Base-by-base conservation (phyloP, 768 basidiomycete species). In the Leccinellum luteum region DNA sequence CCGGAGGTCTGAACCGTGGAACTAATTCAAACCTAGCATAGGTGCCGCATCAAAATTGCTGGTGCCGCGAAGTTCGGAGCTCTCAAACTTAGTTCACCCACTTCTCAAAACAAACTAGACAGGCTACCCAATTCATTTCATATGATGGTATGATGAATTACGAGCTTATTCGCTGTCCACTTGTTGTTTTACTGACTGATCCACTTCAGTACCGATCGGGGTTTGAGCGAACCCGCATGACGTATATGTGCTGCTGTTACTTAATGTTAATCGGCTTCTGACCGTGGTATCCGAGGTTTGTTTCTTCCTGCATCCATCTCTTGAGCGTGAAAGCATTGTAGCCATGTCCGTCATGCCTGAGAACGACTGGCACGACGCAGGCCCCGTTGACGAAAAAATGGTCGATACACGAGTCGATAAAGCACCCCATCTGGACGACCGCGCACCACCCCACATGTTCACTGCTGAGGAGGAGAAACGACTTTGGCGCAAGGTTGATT, bases 401-500 rank as follows among this genome's bases (percentile, higher is more conserved):
- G 2, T 44, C 25, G 52, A 43, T 12, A 28, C 5, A n/a, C 41
- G 13, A 13, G 6, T 51, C 6, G 56, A 62, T 13, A 14, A 32
- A 34, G 1, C 19, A 15, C 2, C 1, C 4, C 41, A 41, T 13
- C 1, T 23, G 6, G 57, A 53, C 5, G 49, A 51, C 6, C 55
- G 45, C 0, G 21, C 41, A 43, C 19, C 52, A 17, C 56, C 66
- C 2, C 43, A 15, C 7, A 23, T 31, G 17, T 60, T 70, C 35
- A 54, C 49, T 10, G 44, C 38, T 0, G 80, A 78, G 51, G 68
- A 85, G 55, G 83, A 87, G 72, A 77, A 70, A 56, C 77, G 66
- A 49, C 68, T 87, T 51, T 84, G 84, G 75, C 69, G 79, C 55
- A 87, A 85, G 70, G 75, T 87, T 27, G 86, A 87, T 59, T 35